Percentiles rank a stretch among this genome's conserved stretches.
Evolutionary conservation across 73 alveolate species (phyloP).

Genomic region (Paraurostyla sp.): DNA sequence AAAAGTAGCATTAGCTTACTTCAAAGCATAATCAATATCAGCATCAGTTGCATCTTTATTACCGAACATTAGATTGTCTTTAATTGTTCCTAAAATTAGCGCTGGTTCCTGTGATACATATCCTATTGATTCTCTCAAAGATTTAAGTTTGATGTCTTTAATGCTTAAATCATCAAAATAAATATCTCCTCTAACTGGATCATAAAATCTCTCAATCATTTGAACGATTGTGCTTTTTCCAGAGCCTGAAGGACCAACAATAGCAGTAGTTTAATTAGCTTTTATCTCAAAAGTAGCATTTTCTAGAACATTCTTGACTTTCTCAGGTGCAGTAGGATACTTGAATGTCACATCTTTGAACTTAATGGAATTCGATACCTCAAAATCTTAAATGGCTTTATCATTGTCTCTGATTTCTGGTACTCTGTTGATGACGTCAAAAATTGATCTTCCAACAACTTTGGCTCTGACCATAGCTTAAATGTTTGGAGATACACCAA

Average conservation of each 20-base stretch:
- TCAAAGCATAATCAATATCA: slow-evolving; percentile 73
- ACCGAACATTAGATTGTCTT: slow-evolving; percentile 85
- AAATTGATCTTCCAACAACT: slow-evolving; percentile 44
- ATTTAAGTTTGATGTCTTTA: slow-evolving; percentile 47
- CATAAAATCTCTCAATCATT: slow-evolving; percentile 68
- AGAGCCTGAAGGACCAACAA: slow-evolving; percentile 68
- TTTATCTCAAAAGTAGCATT: neutral
- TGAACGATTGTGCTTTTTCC: slow-evolving; percentile 65
- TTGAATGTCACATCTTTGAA: slow-evolving; percentile 3
- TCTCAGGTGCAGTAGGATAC: neutral
- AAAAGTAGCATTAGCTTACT: slow-evolving; percentile 74
- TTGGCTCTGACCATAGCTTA: slow-evolving; percentile 71
- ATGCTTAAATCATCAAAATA: slow-evolving; percentile 28
- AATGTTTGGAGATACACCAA: slow-evolving; percentile 62
- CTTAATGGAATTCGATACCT: neutral
- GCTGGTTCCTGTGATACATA: slow-evolving; percentile 91
- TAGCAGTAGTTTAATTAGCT: slow-evolving; percentile 23
- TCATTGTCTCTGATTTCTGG: slow-evolving; percentile 12
- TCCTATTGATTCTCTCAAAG: slow-evolving; percentile 45
- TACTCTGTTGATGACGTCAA: slow-evolving; percentile 59
- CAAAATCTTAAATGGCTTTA: neutral
- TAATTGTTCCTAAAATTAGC: slow-evolving; percentile 80
- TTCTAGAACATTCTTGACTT: neutral
- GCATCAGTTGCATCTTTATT: slow-evolving; percentile 64
- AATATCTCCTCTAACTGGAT: slow-evolving; percentile 49